These are phyloP conservation scores for Myrica gale DNA, from an alignment of 306 rosid species.

Conservation along the genomic window DNA sequence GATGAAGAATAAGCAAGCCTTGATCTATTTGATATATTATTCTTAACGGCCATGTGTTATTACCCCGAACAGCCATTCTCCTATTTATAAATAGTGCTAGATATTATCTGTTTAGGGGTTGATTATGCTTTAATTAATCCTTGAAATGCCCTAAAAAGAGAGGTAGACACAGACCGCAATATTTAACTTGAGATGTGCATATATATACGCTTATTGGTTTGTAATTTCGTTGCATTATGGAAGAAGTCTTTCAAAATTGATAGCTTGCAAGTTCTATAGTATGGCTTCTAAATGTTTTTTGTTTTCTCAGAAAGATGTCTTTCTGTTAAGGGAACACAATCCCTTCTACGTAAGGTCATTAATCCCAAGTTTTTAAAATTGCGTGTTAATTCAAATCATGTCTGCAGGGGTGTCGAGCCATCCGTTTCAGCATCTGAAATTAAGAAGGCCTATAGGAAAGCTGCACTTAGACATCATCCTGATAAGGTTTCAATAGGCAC, in stretches of 20 bases:
- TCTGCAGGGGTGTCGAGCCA: constrained; percentile 85
- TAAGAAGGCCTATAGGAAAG: constrained; percentile 96
- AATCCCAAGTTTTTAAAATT: constrained; percentile 16
- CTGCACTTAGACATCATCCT: constrained; percentile 97
- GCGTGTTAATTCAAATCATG: constrained; percentile 33
- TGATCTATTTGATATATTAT: too few species aligned
- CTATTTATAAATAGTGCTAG: neutral
- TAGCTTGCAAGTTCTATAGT: neutral
- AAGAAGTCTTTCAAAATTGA: neutral
- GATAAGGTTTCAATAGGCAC: constrained; percentile 64
- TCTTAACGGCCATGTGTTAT: neutral
- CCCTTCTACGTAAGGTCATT: constrained; percentile 22
- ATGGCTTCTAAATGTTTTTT: neutral
- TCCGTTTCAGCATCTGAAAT: constrained; percentile 78
- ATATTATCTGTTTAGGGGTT: neutral
- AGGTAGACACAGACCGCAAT: neutral
- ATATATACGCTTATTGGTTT: neutral
- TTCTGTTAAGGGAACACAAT: constrained; percentile 2
- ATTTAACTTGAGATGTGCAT: neutral
- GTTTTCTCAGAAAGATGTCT: neutral
- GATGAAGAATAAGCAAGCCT: too few species aligned
- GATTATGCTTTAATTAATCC: neutral
- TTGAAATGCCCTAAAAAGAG: neutral
- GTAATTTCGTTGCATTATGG: neutral
- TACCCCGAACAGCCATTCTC: neutral